Base-by-base conservation (phyloP, 2,329 filamentous ascomycete genomes). In the Nigrospora osmanthi region DNA sequence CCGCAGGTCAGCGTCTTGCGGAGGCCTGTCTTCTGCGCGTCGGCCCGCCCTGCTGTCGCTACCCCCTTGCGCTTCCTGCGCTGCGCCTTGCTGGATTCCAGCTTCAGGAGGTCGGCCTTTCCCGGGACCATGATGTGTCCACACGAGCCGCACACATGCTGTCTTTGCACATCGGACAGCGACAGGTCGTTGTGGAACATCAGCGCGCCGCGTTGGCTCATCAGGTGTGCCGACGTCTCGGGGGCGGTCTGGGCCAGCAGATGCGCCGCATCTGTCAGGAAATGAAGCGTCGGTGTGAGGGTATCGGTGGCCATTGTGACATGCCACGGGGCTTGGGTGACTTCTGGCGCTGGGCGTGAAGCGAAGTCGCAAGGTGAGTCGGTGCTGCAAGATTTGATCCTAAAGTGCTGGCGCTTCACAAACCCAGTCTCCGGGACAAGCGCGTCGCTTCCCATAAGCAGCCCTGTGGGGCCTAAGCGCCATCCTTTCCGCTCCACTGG, bases 51-150 rank as follows among this genome's bases (percentile, higher is more conserved):
- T 28, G 23, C 23, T 28, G 23, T 28, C 33, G 15, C 34, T 39
- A 40, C 55, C n/a, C 40, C 45, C 16, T n/a, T 54, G 31, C 19
- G 47, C 43, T 48, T 63, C 70, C 48, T 77, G 73, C 43, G 78
- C 73, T n/a, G 79, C 69, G 75, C 52, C 45, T 56, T 63, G 9
- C 55, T 54, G 1, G 57, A 48, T 19, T 71, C 60, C 2, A 77
- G 56, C 13, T 62, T 64, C 10, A 77, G 40, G 10, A 51, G 52
- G 37, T 66, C 67, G 3, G 63, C 66, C 10, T 70, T 69, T 0
- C 79, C 78, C 2, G 70, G 64, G 4, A 81, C 64, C 64, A 81
- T 71, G 35, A 84, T 78, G 49, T 75, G 71, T 14, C 82, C 81
- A 54, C 82, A 86, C 42, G 71, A 71, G 40, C 66, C 69, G 59